Base-by-base conservation (phyloP, 257 asterid genomes). In the Capsicum chinense region DNA sequence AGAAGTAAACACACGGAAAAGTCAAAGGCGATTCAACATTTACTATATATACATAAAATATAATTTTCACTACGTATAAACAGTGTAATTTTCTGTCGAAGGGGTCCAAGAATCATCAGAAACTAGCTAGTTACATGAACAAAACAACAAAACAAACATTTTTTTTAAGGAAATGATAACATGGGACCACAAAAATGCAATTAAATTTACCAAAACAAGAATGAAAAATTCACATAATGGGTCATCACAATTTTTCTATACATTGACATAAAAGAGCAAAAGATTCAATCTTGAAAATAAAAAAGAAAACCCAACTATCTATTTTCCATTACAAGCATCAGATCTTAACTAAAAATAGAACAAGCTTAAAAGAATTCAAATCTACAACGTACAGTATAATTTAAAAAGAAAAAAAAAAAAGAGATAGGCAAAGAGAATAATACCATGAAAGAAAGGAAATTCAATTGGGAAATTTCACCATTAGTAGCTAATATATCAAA, bases 121-220 rank as follows among this genome's bases (percentile, higher is more conserved):
- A 11, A 17, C 37, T 44, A 70, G 16, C 80, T 73, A 52, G 26
- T 21, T 76, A 52, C 63, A 76, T 0, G 47, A 76, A 13, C 4
- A 52, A 50, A 52, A 76, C 37, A 21, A 56, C n/a, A 73, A 74
- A 76, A 76, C 7, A 76, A 21, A 7, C 81, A 14, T 26, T 7
- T 54, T 26, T 12, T 26, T 12, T 19, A 7, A 8, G 26, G 3
- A 76, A 21, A 26, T 54, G 15, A 52, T 2, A 54, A 54, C 50
- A 54, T 14, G 50, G 82, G 64, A 26, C 33, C 62, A 78, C 14
- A 76, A 52, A 54, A 50, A 13, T 74, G 59, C 81, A 74, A 74
- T 48, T 21, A 12, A 19, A 13, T 3, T 50, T 21, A 74, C 62
- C 47, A 50, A 54, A 74, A 50, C 21, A 21, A 74, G 15, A 50